Percentiles rank a stretch among this genome's conserved stretches.
Conservation (phyloP, 306 rosid genomes). For the Trichosanthes cucumerina region DNA sequence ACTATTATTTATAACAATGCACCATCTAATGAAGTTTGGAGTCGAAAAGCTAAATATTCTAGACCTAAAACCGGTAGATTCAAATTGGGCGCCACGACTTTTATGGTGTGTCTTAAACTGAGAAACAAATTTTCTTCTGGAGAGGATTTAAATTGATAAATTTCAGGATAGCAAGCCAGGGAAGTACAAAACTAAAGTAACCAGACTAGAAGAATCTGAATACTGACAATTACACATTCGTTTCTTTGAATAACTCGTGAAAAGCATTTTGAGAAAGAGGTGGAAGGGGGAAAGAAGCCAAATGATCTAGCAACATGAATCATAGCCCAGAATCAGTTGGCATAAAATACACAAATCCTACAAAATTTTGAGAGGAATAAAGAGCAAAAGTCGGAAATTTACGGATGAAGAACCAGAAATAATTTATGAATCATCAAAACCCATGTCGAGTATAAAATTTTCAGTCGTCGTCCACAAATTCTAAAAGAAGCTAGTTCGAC, state of each 20-base stretch:
- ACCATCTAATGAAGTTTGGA: neutral
- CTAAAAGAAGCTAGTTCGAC: neutral
- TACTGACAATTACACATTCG: neutral
- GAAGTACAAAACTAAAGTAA: neutral
- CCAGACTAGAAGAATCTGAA: neutral
- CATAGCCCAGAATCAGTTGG: neutral
- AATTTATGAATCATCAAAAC: neutral
- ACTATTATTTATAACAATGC: neutral
- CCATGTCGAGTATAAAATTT: neutral
- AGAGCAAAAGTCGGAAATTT: neutral
- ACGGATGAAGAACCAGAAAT: neutral
- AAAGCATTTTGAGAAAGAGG: neutral
- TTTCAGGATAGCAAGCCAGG: neutral
- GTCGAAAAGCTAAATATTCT: neutral
- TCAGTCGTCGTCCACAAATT: neutral
- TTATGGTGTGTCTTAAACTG: neutral
- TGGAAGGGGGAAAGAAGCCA: neutral
- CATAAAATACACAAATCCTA: neutral
- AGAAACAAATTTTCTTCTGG: neutral
- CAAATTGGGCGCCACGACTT: neutral
- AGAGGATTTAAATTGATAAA: neutral
- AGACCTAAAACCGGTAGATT: neutral
- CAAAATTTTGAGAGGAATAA: neutral
- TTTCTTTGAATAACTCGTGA: neutral
- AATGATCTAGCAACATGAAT: neutral